Evolutionary conservation across 1,284 basidiomycete species (phyloP), one percentile per base, ranked within the genome.

Genomic region (Xanthoconium separans): DNA sequence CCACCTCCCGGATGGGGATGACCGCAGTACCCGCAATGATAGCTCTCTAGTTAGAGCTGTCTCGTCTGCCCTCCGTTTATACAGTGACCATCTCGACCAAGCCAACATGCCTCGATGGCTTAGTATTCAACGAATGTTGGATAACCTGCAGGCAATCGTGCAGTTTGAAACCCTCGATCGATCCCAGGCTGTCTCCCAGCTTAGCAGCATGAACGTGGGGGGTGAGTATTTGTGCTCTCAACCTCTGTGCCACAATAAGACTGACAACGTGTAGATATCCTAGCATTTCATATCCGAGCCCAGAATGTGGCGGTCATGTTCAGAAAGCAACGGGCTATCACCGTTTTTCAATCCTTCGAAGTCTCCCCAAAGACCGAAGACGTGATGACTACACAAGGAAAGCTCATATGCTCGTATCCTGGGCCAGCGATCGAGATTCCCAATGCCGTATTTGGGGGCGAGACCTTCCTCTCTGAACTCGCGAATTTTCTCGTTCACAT

Each of bases 221-320:
- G 65, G 64, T 66, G 27, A 20, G 58, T 0, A 16, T 16, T 44
- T 2, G 15, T 0, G n/a, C 6, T 39, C 16, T 22, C 22, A 22
- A 4, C 22, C 22, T 22, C 18, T 3, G 6, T 1, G 2, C 27
- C 15, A 15, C 24, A 3, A 0, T 6, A 24, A 3, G 2, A 11
- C 41, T 65, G 16, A 61, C 13, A 5, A 34, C n/a, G 1, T 33
- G 9, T 34, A 63, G 65, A 64, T 47, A 27, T 65, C 27, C 50
- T 73, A 1, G 59, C 60, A 8, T 61, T 71, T 41, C 54, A 62
- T 9, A 64, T 76, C 7, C 61, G 63, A 11, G 66, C 64, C 1
- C 74, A 74, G 40, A 75, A 75, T 44, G 73, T 69, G 4, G 72
- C 56, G 0, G 51, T 75, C 4, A 51, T 76, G 1, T 51, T 75